phyloP scores from a whole-genome alignment of 129 eudicot genomes.

The Flaveria linearis region DNA sequence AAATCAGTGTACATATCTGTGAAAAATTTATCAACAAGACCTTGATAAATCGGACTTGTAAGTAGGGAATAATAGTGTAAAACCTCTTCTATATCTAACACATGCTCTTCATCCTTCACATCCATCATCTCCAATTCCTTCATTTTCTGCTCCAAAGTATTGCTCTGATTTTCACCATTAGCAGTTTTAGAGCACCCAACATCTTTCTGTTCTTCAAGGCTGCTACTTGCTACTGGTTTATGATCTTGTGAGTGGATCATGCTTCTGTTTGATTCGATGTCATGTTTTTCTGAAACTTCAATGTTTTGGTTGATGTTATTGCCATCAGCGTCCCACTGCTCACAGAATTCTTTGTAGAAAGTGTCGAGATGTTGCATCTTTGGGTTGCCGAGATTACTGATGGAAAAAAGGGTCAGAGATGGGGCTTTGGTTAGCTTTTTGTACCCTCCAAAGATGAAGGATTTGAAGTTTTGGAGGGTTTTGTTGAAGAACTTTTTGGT shows the following conservation, averaged over 20 bases:
- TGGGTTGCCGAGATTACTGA: constrained; percentile 30
- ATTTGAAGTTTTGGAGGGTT: constrained; percentile 53
- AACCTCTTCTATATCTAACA: constrained; percentile 78
- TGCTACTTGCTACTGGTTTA: neutral
- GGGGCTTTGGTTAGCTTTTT: constrained; percentile 52
- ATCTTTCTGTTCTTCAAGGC: constrained; percentile 21
- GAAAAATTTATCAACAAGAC: constrained; percentile 78
- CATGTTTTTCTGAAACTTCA: constrained; percentile 22
- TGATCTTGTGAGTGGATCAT: constrained; percentile 34
- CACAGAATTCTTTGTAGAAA: constrained; percentile 45
- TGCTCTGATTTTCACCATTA: constrained; percentile 17
- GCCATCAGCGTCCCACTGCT: constrained; percentile 39
- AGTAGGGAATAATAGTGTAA: constrained; percentile 80
- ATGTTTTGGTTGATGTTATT: constrained; percentile 25
- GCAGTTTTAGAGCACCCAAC: constrained; percentile 15
- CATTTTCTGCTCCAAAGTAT: constrained; percentile 62
- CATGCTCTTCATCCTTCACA: constrained; percentile 60
- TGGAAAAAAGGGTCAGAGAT: constrained; percentile 40
- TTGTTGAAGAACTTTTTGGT: constrained; percentile 51
- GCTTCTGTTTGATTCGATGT: constrained; percentile 36
- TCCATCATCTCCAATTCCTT: constrained; percentile 85
- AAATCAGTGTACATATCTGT: constrained; percentile 83
- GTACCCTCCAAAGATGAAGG: constrained; percentile 45
- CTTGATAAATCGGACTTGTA: constrained; percentile 79
- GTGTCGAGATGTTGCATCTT: constrained; percentile 52